Evolutionary conservation across 78 protist species (phyloP).

Genomic region (Dictyostelium purpureum): DNA sequence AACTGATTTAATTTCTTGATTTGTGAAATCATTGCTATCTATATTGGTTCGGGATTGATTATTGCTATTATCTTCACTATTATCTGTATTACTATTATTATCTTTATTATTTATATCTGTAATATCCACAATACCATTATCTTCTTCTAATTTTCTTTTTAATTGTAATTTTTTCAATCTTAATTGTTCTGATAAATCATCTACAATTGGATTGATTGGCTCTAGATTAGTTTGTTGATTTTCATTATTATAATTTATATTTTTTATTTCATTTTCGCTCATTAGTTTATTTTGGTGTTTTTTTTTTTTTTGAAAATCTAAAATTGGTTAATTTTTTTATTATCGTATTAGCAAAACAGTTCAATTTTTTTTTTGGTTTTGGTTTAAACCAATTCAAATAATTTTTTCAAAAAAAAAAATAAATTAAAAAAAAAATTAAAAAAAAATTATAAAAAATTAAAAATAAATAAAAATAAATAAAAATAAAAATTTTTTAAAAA

Average conservation of each 20-base stretch:
- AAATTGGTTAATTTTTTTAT: not conserved
- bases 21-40: too few species aligned
- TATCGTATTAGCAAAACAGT: not conserved
- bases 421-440: too few species aligned
- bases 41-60: not conserved
- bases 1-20: too few species aligned
- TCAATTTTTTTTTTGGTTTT: too few species aligned
- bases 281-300: not conserved
- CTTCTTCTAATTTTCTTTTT: not conserved
- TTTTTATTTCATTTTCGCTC: not conserved
- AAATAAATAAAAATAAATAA: not conserved
- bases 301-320: not conserved
- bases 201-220: not conserved
- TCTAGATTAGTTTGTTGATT: not conserved
- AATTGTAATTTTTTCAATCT: not conserved
- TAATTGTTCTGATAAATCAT: not conserved
- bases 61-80: not conserved
- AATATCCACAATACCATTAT: not conserved
- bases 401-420: too few species aligned
- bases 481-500: not conserved
- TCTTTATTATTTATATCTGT: too few species aligned
- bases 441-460: not conserved
- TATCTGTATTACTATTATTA: not conserved
- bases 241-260: not conserved
- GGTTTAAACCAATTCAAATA: too few species aligned